Evolutionary conservation across 2,329 filamentous ascomycete species (phyloP).

Genomic region (Fusarium xyrophilum): DNA sequence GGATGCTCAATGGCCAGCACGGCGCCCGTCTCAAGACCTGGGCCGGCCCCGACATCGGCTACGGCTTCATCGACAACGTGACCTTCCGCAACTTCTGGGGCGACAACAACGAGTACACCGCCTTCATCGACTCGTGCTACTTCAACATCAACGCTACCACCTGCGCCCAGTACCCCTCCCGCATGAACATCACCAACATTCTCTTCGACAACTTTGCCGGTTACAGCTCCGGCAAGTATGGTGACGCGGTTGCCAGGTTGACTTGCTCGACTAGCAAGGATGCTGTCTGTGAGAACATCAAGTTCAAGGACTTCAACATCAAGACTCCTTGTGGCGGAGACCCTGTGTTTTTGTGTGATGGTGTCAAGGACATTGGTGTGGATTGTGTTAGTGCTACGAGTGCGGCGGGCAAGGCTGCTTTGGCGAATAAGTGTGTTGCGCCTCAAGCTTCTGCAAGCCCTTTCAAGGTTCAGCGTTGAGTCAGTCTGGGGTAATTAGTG

Average conservation of each 20-base stretch:
- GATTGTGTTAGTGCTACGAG: slow-evolving; percentile 32
- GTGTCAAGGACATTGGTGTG: slow-evolving; percentile 33
- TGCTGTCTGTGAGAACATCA: slow-evolving; percentile 39
- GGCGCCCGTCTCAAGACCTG: slow-evolving; percentile 38
- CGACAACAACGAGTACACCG: slow-evolving; percentile 36
- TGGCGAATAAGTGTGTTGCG: slow-evolving; percentile 30
- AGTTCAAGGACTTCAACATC: slow-evolving; percentile 36
- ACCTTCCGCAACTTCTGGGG: slow-evolving; percentile 41
- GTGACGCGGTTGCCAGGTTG: slow-evolving; percentile 30
- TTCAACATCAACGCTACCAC: slow-evolving; percentile 33
- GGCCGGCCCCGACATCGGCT: slow-evolving; percentile 34
- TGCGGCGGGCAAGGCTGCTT: slow-evolving; percentile 28
- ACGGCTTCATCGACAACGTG: slow-evolving; percentile 38
- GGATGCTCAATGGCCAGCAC: slow-evolving; percentile 39
- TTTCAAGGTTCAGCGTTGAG: slow-evolving; percentile 11
- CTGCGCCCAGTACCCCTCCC: slow-evolving; percentile 34
- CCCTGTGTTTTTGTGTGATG: slow-evolving; percentile 35
- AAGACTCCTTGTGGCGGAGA: slow-evolving; percentile 31
- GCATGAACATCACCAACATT: slow-evolving; percentile 39
- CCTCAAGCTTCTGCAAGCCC: slow-evolving; percentile 27
- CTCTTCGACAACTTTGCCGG: slow-evolving; percentile 40
- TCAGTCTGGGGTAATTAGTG: too few species aligned
- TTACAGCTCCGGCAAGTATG: slow-evolving; percentile 36
- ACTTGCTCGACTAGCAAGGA: slow-evolving; percentile 35
- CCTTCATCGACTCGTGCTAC: slow-evolving; percentile 39